phyloP scores from a whole-genome alignment of 768 basidiomycete species.

The Tulasnella sp. region DNA sequence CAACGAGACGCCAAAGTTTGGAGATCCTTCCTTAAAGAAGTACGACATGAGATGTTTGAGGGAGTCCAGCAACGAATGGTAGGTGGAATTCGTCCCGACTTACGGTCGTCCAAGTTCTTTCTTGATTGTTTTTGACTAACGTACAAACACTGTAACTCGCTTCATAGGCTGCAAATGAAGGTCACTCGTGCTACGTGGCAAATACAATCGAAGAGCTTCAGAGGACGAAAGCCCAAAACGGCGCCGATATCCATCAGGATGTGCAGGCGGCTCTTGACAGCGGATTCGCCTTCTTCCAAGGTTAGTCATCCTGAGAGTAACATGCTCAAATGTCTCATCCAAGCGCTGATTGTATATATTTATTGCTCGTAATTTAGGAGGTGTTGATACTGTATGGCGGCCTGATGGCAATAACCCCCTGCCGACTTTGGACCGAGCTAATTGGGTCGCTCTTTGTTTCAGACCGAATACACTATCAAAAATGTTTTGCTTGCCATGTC shows the following conservation, averaged over 20 bases:
- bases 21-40: not conserved
- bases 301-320: not conserved
- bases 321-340: not conserved
- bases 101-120: too few relatives aligned
- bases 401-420: not conserved
- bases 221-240: not conserved
- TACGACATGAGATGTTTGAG: not conserved
- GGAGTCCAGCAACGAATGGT: too few relatives aligned
- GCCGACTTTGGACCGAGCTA: too few relatives aligned
- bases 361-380: not conserved
- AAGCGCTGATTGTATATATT: not conserved
- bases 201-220: not conserved
- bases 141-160: too few relatives aligned
- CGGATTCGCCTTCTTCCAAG: not conserved
- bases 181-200: not conserved
- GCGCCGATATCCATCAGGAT: not conserved
- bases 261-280: not conserved
- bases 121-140: too few relatives aligned
- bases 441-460: not conserved
- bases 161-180: too few relatives aligned
- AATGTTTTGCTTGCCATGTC: slow-evolving; percentile 34
- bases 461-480: not conserved
- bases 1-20: not conserved
- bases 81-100: too few relatives aligned
- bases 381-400: not conserved